Conservation (phyloP, 345 rosid genomes). For the Salix udensis region DNA sequence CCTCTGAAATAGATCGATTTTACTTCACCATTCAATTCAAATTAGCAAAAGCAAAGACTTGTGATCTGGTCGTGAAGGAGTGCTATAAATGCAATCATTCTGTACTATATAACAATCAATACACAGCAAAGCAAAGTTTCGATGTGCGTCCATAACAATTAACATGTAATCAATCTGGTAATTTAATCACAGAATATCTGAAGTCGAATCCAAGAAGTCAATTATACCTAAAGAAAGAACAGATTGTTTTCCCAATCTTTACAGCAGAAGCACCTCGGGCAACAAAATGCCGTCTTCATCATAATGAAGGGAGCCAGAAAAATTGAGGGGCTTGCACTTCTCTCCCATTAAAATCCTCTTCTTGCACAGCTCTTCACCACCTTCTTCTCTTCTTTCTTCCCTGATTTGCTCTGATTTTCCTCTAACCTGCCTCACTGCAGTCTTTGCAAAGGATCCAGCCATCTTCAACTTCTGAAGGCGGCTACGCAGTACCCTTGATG, state of each 20-base stretch:
- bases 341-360: conserved; percentile 69
- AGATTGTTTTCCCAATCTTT: background rate
- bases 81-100: too few species aligned
- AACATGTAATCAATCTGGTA: background rate
- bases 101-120: too few species aligned
- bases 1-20: background rate
- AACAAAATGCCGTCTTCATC: conserved; percentile 42
- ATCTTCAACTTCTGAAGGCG: conserved; percentile 24
- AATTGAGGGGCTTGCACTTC: conserved; percentile 50
- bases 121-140: background rate
- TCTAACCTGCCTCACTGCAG: background rate
- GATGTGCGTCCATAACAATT: background rate
- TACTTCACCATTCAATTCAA: too few species aligned
- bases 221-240: background rate
- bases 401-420: background rate
- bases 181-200: background rate
- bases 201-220: too few species aligned
- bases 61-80: too few species aligned
- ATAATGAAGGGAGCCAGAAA: conserved; percentile 42
- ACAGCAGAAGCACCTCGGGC: conserved; percentile 32
- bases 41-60: too few species aligned
- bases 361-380: conserved; percentile 50
- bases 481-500: conserved; percentile 20
- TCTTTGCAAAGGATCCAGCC: conserved; percentile 14
- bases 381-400: background rate